phyloP scores from a whole-genome alignment of 2,329 filamentous ascomycete genomes.

The Botrytis squamosa region DNA sequence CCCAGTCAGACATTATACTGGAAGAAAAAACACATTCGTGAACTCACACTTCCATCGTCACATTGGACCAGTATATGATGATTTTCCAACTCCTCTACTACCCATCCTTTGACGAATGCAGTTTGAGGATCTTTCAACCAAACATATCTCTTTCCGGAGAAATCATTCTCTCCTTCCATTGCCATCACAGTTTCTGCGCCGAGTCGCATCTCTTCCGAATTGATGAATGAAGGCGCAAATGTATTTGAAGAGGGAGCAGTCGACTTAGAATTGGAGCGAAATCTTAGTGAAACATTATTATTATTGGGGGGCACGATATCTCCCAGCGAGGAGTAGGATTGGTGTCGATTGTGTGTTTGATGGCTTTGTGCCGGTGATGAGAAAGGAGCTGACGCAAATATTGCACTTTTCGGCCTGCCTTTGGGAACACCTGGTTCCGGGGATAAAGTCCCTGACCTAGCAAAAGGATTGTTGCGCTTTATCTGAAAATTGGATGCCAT shows the following conservation, averaged over 20 bases:
- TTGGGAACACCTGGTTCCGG: constrained; percentile 53
- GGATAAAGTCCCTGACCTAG: constrained; percentile 66
- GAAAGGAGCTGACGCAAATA: constrained; percentile 51
- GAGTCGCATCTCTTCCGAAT: constrained; percentile 71
- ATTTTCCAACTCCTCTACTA: constrained; percentile 74
- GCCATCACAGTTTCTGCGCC: constrained; percentile 59
- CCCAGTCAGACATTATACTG: constrained; percentile 24
- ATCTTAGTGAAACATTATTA: constrained; percentile 35
- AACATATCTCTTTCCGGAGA: constrained; percentile 97
- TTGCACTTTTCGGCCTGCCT: constrained; percentile 70
- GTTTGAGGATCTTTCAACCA: constrained; percentile 87
- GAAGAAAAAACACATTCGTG: not conserved
- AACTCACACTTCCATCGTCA: constrained; percentile 81
- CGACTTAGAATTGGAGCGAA: constrained; percentile 63
- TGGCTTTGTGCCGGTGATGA: constrained; percentile 41
- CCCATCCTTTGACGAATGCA: constrained; percentile 90
- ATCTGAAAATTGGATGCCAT: constrained; percentile 62
- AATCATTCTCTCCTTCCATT: constrained; percentile 97
- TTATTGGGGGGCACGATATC: constrained; percentile 39
- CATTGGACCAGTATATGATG: constrained; percentile 81
- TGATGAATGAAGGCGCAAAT: constrained; percentile 96
- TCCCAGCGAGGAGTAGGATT: constrained; percentile 60
- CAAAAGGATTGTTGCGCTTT: constrained; percentile 79
- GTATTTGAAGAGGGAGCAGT: constrained; percentile 69
- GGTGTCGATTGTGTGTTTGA: constrained; percentile 60